These are phyloP conservation scores for Orbilia javanica DNA, from an alignment of 2,329 filamentous ascomycete genomes.

Conservation along the genomic window DNA sequence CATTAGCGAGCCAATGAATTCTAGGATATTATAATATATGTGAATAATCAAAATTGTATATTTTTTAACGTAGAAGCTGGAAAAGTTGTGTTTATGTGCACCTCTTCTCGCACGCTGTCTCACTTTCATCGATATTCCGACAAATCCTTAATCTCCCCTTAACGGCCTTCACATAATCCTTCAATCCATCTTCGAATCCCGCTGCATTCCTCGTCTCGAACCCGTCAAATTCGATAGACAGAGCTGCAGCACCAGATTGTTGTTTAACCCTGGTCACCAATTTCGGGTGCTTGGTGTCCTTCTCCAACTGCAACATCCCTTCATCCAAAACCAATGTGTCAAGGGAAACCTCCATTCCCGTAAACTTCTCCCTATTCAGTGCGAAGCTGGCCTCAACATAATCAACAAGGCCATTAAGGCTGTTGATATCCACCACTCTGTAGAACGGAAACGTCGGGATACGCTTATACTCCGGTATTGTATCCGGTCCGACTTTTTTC, in stretches of 20 bases:
- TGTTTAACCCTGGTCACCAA: slow-evolving; percentile 34
- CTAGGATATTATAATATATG: background rate
- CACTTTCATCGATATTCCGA: slow-evolving; percentile 51
- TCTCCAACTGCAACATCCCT: slow-evolving; percentile 29
- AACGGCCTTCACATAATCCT: slow-evolving; percentile 2
- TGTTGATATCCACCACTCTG: slow-evolving; percentile 49
- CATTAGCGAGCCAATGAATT: slow-evolving; percentile 42
- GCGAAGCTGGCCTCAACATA: slow-evolving; percentile 52
- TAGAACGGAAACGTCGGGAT: slow-evolving; percentile 52
- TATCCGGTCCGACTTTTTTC: slow-evolving; percentile 44
- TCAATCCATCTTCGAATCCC: slow-evolving; percentile 4
- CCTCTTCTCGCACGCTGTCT: slow-evolving; percentile 46
- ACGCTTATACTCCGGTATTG: slow-evolving; percentile 43
- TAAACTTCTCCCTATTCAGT: slow-evolving; percentile 47
- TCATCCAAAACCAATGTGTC: slow-evolving; percentile 25
- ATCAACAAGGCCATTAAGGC: slow-evolving; percentile 31
- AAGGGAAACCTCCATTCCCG: slow-evolving; percentile 23
- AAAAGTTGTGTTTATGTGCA: slow-evolving; percentile 20
- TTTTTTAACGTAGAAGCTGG: background rate
- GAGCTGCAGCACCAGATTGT: slow-evolving; percentile 7
- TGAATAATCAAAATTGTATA: background rate
- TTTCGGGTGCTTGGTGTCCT: slow-evolving; percentile 19
- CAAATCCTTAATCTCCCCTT: slow-evolving; percentile 40
- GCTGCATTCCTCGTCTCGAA: slow-evolving; percentile 49
- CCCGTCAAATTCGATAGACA: slow-evolving; percentile 26